A percentile compares a stretch with the other conserved stretches of the same genome.
These are phyloP conservation scores for Penicillium hordei DNA, from an alignment of 2,329 filamentous ascomycete species.

Conservation along the genomic window DNA sequence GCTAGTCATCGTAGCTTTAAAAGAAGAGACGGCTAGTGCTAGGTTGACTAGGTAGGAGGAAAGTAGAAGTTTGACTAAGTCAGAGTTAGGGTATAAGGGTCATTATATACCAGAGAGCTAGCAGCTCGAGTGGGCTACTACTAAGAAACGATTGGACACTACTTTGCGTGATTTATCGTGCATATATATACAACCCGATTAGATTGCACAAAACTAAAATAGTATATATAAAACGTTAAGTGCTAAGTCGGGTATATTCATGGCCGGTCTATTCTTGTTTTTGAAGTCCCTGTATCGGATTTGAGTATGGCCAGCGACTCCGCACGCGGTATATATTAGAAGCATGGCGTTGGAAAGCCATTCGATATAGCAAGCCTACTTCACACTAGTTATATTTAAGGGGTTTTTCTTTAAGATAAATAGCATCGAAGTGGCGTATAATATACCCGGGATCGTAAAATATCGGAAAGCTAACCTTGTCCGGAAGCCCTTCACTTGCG, in stretches of 20 bases:
- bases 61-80: neutral
- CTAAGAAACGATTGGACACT: neutral
- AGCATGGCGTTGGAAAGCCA: conserved; percentile 15
- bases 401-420: neutral
- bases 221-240: neutral
- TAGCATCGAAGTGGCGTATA: neutral
- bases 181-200: neutral
- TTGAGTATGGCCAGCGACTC: conserved; percentile 11
- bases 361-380: conserved; percentile 10
- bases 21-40: neutral
- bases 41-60: neutral
- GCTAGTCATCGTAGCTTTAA: neutral
- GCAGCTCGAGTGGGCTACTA: neutral
- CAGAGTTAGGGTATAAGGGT: neutral
- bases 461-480: neutral
- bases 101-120: conserved; percentile 1
- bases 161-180: neutral
- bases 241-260: neutral
- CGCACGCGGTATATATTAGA: conserved; percentile 10
- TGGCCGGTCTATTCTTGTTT: neutral
- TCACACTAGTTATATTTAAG: conserved; percentile 7
- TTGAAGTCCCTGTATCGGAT: neutral
- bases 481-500: neutral
- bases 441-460: neutral
- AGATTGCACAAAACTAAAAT: neutral